Conservation (phyloP, 2,329 filamentous ascomycete genomes). For the Chaetomiaceae sp. region DNA sequence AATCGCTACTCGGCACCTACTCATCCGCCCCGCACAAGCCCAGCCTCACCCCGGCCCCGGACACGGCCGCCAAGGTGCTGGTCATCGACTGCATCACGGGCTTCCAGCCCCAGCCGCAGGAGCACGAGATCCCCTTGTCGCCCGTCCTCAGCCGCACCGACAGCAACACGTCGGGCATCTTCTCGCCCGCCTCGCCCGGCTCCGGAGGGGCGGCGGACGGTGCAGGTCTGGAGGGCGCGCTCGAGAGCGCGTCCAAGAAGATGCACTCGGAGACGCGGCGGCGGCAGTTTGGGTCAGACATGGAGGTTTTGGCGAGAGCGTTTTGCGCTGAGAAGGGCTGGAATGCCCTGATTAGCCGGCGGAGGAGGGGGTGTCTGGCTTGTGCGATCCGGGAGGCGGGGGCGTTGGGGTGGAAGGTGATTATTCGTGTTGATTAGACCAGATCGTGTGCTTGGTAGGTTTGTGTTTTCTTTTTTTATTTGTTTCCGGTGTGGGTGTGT, state of each 20-base stretch:
- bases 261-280: conserved; percentile 54
- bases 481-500: no score
- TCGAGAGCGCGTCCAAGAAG: conserved; percentile 41
- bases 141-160: conserved; percentile 40
- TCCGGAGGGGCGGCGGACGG: conserved; percentile 16
- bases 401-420: conserved; percentile 62
- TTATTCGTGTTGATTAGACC: conserved; percentile 53
- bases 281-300: conserved; percentile 57
- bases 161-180: conserved; percentile 16
- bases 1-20: conserved; percentile 41
- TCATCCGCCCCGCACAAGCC: conserved; percentile 32
- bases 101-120: conserved; percentile 39
- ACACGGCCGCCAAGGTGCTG: conserved; percentile 41
- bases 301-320: conserved; percentile 67
- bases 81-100: conserved; percentile 61
- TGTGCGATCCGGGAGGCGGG: conserved; percentile 73
- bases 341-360: conserved; percentile 66
- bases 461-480: neutral
- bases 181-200: conserved; percentile 14
- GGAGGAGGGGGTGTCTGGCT: conserved; percentile 62
- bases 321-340: conserved; percentile 70
- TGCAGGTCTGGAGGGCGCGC: conserved; percentile 1
- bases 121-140: conserved; percentile 45
- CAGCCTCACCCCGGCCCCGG: conserved; percentile 30
- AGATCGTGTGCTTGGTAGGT: neutral